These are phyloP conservation scores for Ambrosiella cleistominuta DNA, from an alignment of 2,329 filamentous ascomycete species.

Conservation along the genomic window DNA sequence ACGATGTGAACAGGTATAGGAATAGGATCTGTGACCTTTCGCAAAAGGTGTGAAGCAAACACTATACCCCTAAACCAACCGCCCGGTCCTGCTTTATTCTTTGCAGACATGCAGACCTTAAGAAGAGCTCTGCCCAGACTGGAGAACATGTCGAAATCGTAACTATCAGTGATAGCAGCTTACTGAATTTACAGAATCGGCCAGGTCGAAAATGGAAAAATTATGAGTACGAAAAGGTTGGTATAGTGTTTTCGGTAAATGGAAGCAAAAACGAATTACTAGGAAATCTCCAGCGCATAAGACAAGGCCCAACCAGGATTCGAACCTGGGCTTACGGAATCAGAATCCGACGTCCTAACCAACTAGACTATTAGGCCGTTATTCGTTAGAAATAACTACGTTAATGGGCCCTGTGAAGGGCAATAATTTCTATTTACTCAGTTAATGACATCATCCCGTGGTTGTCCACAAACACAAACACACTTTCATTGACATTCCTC, in stretches of 20 bases:
- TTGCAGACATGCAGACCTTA: background rate
- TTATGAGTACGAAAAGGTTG: no score
- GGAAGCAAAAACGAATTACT: background rate
- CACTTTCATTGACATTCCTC: no score
- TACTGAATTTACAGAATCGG: no score
- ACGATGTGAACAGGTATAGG: background rate
- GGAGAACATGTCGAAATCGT: no score
- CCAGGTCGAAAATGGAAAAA: no score
- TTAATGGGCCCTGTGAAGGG: background rate
- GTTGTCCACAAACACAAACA: no score
- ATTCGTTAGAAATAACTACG: background rate
- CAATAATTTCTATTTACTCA: background rate
- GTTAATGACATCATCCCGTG: background rate
- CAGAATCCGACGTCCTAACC: background rate
- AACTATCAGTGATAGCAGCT: no score
- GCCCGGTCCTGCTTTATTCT: background rate
- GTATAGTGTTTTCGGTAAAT: background rate
- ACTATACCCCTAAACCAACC: background rate
- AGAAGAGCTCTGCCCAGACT: no score
- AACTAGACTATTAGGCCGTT: background rate
- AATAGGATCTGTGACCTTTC: background rate
- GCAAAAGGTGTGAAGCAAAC: background rate
- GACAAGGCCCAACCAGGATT: background rate
- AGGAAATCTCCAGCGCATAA: background rate
- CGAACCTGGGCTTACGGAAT: conserved; percentile 1